Evolutionary conservation across 2,329 filamentous ascomycete genomes (phyloP), one percentile per base, ranked within the genome.

Genomic region (Fusarium nodosum): DNA sequence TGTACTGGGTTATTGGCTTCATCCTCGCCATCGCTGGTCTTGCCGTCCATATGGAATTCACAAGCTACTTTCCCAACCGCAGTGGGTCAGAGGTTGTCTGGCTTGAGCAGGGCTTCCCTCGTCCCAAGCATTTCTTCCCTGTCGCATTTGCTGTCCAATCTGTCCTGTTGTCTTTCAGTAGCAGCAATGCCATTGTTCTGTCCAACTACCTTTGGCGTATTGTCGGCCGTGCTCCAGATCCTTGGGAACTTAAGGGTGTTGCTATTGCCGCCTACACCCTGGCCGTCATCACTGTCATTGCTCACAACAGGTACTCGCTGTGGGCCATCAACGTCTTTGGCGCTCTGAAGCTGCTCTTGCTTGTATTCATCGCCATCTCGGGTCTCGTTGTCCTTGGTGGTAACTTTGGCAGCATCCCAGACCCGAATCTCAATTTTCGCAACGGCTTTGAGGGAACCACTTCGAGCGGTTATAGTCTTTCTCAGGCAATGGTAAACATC

Each of bases 181-280:
- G 87, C 68, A 87, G 87, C 41, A 91, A 92, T 75, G 84, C 88
- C 1, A 86, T 91, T 41, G 74, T 91, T 0, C 76, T 91, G 28
- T 86, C 90, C 0, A 80, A 85, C 39, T 92, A 92, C 68, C 75
- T 91, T 0, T 92, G 87, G 77, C 82, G 83, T 11, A 87, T 89
- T 44, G 84, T 80, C 1, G 86, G 83, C 0, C 75, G 80, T 1
- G 77, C 76, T 0, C 85, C 87, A 0, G 84, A 84, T 0, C 79
- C 81, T n/a, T 92, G 90, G 90, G 81, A 91, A 72, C 75, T 86
- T 54, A 91, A 91, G 73, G 90, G 89, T 2, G 85, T 91, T 4
- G 90, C 90, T 0, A 79, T 91, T 26, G 89, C 87, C 2, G 86
- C 83, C 1, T 91, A 91, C 71, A 89, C 86, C 0, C 72, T 89